A percentile compares a stretch with the other conserved stretches of the same genome.
Conservation (phyloP, 805 yeast genomes). For the Candida mattraensis region DNA sequence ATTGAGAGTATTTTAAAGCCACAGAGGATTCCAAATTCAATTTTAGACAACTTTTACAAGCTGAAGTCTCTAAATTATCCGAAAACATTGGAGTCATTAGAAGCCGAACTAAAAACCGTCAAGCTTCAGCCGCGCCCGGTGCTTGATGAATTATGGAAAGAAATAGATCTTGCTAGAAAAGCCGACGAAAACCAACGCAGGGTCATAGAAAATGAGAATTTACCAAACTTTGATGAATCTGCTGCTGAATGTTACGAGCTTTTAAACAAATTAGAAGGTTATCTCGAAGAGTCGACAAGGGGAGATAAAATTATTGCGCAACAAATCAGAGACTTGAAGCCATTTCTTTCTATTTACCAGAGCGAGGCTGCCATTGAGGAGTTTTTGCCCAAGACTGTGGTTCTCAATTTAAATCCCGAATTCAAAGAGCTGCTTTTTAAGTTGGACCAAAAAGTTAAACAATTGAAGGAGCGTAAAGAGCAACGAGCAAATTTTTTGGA, state of each 20-base stretch:
- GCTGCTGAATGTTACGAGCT: conserved; percentile 40
- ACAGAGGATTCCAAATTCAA: conserved; percentile 55
- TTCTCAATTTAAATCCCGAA: conserved; percentile 36
- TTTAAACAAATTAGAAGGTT: conserved; percentile 44
- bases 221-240: conserved; percentile 47
- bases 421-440: conserved; percentile 34
- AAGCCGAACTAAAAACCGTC: conserved; percentile 46
- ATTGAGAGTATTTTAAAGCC: conserved; percentile 62
- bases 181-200: conserved; percentile 55
- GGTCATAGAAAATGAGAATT: conserved; percentile 60
- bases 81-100: conserved; percentile 38
- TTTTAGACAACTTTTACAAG: conserved; percentile 55
- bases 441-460: conserved; percentile 35
- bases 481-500: conserved; percentile 42
- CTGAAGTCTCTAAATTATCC: conserved; percentile 55
- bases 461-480: conserved; percentile 32
- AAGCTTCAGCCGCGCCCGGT: conserved; percentile 41
- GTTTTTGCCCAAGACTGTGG: conserved; percentile 42
- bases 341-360: conserved; percentile 41
- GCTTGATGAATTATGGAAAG: conserved; percentile 45
- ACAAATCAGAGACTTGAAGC: conserved; percentile 49
- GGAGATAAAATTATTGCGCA: conserved; percentile 58
- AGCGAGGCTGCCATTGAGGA: conserved; percentile 30
- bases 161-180: conserved; percentile 48
- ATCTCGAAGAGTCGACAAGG: conserved; percentile 53